Percentiles rank a stretch among this genome's conserved stretches.
These are phyloP conservation scores for Westerdykella aurantiaca DNA, from an alignment of 2,329 filamentous ascomycete species.

Conservation along the genomic window DNA sequence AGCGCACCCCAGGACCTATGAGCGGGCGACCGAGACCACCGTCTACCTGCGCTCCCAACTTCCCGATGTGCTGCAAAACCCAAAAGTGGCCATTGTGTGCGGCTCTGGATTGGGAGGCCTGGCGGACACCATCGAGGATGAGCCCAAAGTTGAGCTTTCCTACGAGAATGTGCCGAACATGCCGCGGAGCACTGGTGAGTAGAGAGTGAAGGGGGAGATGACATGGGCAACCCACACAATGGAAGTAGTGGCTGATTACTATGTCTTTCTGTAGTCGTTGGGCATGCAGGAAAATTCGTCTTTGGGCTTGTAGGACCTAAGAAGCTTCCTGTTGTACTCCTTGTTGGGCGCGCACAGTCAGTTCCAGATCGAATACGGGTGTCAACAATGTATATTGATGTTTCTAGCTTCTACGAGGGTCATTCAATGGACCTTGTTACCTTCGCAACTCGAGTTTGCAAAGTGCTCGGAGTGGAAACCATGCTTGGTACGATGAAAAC, in stretches of 20 bases:
- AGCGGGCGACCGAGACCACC: conserved; percentile 46
- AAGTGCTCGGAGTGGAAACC: conserved; percentile 54
- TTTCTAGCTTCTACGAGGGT: conserved; percentile 59
- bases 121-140: conserved; percentile 49
- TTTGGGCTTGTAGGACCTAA: conserved; percentile 54
- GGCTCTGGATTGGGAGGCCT: conserved; percentile 60
- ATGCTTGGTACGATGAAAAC: conserved; percentile 47
- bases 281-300: conserved; percentile 60
- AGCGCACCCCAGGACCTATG: conserved; percentile 34
- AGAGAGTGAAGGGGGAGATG: neutral
- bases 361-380: conserved; percentile 23
- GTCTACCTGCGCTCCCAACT: conserved; percentile 46
- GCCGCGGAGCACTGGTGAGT: conserved; percentile 54
- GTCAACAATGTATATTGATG: conserved; percentile 9
- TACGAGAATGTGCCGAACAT: conserved; percentile 59
- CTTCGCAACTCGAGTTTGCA: conserved; percentile 61
- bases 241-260: neutral
- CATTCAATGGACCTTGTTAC: conserved; percentile 58
- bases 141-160: conserved; percentile 48
- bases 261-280: conserved; percentile 40
- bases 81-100: conserved; percentile 58
- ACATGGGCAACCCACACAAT: neutral
- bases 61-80: conserved; percentile 47
- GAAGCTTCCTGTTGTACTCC: conserved; percentile 54
- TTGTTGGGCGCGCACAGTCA: conserved; percentile 61